Evolutionary conservation across 768 basidiomycete species (phyloP), one percentile per base, ranked within the genome.

Genomic region (Steccherinum ochraceum): DNA sequence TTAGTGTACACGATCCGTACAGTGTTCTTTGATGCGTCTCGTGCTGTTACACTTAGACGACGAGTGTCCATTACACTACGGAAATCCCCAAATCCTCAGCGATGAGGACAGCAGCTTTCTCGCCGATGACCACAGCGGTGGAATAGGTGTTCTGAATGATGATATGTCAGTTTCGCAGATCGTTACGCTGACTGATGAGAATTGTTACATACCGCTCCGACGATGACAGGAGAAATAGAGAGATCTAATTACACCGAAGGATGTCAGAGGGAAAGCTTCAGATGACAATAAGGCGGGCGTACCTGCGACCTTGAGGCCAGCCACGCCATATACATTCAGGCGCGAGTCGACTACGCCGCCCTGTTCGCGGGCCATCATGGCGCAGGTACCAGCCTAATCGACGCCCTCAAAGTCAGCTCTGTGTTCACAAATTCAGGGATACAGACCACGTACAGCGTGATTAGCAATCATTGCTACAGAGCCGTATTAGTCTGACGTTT

Each of bases 251-350:
- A 57, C 20, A n/a, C n/a, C n/a, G n/a, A n/a, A n/a, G n/a, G 25
- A 23, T 12, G 45, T 35, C 7, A 7, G 3, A 3, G 21, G 18
- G 5, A n/a, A 11, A 16, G 3, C 13, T 18, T 13, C 2, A n/a
- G n/a, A 5, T 18, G 0, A 66, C 18, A 40, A 18, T 5, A 2
- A 11, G 18, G 35, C 11, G 11, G 35, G 43, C 52, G 5, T 45
- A 72, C 76, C 81, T 44, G 78, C 81, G 20, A 87, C 74, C 59
- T 85, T 83, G 46, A 86, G 67, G 24, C 73, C 72, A 55, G 67
- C 54, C 1, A 79, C 70, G 0, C 81, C 82, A 53, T 86, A 84
- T 12, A 87, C 82, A 54, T 80, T 80, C 39, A 86, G 64, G n/a
- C 67, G 67, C 24, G 74, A 48, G 57, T 87, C 81, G 5, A 87